phyloP scores from a whole-genome alignment of 2,329 filamentous ascomycete genomes.

The Graphilbum ipis-grandicollis region DNA sequence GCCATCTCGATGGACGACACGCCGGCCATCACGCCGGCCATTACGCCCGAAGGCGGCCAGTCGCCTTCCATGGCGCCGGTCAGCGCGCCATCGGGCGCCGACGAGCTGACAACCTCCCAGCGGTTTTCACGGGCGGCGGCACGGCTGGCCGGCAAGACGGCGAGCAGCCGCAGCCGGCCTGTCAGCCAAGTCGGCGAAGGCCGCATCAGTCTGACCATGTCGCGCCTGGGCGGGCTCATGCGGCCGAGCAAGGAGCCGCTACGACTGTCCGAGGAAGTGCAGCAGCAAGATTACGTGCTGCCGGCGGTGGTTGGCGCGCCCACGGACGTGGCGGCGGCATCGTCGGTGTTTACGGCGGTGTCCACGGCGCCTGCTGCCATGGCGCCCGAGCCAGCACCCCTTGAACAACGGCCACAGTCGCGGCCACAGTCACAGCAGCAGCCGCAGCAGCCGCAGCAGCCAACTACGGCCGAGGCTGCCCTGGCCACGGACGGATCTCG shows the following conservation, averaged over 20 bases:
- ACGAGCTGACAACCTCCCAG: constrained; percentile 36
- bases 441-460: not conserved
- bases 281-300: too few relatives aligned
- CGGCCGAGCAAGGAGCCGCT: constrained; percentile 32
- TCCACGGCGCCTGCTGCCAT: not conserved
- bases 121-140: constrained; percentile 40
- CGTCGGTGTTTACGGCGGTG: not conserved
- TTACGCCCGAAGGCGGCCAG: constrained; percentile 15
- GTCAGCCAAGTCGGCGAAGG: constrained; percentile 40
- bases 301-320: too few relatives aligned
- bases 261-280: constrained; percentile 14
- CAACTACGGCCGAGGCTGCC: not conserved
- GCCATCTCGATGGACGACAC: not conserved
- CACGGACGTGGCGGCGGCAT: not conserved
- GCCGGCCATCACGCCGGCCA: constrained; percentile 17
- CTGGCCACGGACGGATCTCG: constrained; percentile 8
- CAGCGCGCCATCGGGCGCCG: constrained; percentile 27
- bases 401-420: too few relatives aligned
- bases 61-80: constrained; percentile 17
- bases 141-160: constrained; percentile 25
- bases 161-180: constrained; percentile 32
- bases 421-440: not conserved
- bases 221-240: constrained; percentile 33
- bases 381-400: not conserved
- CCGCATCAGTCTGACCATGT: constrained; percentile 39